Evolutionary conservation across 768 basidiomycete genomes (phyloP), one percentile per base, ranked within the genome.

Genomic region (Ramaria rubella): DNA sequence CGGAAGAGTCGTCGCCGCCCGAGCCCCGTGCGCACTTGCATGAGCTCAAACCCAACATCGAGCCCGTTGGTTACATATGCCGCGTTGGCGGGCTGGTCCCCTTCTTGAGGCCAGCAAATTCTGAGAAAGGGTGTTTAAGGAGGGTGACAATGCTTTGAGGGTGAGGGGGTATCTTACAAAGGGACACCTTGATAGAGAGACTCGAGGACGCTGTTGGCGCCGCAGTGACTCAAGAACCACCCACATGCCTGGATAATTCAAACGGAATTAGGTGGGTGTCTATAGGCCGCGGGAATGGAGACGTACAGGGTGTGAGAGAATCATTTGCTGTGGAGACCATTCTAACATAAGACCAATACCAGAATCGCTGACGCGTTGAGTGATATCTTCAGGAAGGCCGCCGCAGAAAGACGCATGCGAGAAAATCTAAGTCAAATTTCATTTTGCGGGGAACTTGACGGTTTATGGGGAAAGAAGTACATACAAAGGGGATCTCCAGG

Each of bases 21-120:
- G 7, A 53, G 40, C 29, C 64, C 64, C 4, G 57, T 62, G 15
- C 63, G 62, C 11, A 66, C 64, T 51, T 64, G 61, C 17, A 63
- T 31, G 8, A 64, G 55, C 46, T 64, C 65, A 46, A 59, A 64
- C 5, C 61, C 63, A 29, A 60, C 52, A 23, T 62, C 26, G 42
- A 60, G 57, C 19, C 50, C 51, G 3, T 33, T 34, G 21, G 55
- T 33, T 52, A 65, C 59, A 45, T 64, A 65, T 8, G 58, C 61
- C 21, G 65, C 59, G 60, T 67, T 65, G 17, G 58, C 38, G n/a
- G 62, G 59, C 42, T 68, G 67, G 54, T 68, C 67, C 1, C 54
- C 67, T 23, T 46, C 49, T 59, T 61, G 64, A 1, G 67, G 67
- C 67, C 67, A 67, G 52, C 63, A 63, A 40, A 68, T 68, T 44